phyloP scores from a whole-genome alignment of 2,329 filamentous ascomycete species.

The Botrytis elliptica region DNA sequence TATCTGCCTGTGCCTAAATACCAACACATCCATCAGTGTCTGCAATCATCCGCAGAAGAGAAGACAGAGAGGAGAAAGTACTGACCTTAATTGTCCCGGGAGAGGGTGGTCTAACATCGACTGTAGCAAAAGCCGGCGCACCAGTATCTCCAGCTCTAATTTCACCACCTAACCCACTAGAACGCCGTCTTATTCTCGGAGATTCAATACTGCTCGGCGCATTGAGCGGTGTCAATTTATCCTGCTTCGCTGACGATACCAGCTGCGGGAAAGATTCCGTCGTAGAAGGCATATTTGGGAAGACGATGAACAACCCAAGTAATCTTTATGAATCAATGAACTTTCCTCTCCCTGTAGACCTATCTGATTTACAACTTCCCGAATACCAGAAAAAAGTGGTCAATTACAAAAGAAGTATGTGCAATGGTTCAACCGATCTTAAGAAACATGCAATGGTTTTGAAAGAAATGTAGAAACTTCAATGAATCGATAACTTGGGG shows the following conservation, averaged over 20 bases:
- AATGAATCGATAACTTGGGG: not conserved
- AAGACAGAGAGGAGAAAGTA: not conserved
- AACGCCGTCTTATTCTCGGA: constrained; percentile 44
- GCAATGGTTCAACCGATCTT: not conserved
- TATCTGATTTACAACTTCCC: not conserved
- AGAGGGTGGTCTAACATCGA: constrained; percentile 36
- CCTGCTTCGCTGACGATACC: constrained; percentile 11
- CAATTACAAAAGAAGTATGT: constrained; percentile 3
- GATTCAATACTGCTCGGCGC: constrained; percentile 27
- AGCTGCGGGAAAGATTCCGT: constrained; percentile 26
- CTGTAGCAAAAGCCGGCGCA: constrained; percentile 50
- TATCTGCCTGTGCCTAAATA: constrained; percentile 33
- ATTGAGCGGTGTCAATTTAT: constrained; percentile 16
- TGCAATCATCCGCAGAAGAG: not conserved
- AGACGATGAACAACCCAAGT: not conserved
- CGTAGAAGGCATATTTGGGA: constrained; percentile 18
- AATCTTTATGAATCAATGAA: not conserved
- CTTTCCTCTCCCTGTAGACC: not conserved
- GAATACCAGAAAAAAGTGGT: not conserved
- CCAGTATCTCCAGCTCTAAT: constrained; percentile 51
- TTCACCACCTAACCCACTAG: constrained; percentile 50
- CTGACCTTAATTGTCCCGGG: constrained; percentile 33
- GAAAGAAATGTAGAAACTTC: not conserved
- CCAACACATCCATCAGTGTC: not conserved
- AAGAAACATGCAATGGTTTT: not conserved